A percentile compares a stretch with the other conserved stretches of the same genome.
Conservation (phyloP, 768 basidiomycete species). For the Exsudoporus frostii region DNA sequence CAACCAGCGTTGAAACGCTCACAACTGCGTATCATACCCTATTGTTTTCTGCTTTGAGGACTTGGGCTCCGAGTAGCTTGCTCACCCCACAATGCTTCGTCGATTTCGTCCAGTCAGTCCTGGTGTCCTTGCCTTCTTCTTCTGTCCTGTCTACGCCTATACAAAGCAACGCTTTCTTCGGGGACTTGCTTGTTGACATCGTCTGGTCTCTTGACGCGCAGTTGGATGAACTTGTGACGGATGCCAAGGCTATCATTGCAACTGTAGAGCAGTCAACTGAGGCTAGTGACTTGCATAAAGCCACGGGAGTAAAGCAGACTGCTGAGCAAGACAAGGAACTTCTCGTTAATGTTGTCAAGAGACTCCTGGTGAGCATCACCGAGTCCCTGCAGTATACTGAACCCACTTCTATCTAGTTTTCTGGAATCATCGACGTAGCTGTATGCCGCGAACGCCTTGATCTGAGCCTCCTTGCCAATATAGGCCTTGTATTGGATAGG, state of each 20-base stretch:
- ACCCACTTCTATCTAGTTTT: slow-evolving; percentile 40
- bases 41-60: slow-evolving; percentile 52
- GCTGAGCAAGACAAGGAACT: slow-evolving; percentile 64
- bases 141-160: slow-evolving; percentile 38
- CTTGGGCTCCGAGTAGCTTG: slow-evolving; percentile 48
- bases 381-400: background rate
- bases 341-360: slow-evolving; percentile 55
- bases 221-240: slow-evolving; percentile 64
- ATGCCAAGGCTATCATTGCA: slow-evolving; percentile 46
- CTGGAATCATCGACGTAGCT: slow-evolving; percentile 53
- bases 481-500: slow-evolving; percentile 70
- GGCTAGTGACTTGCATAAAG: slow-evolving; percentile 25
- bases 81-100: slow-evolving; percentile 52
- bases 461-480: slow-evolving; percentile 53
- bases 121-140: slow-evolving; percentile 64
- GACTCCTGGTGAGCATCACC: slow-evolving; percentile 47
- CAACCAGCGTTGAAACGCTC: slow-evolving; percentile 51
- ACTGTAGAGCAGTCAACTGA: slow-evolving; percentile 26
- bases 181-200: slow-evolving; percentile 73
- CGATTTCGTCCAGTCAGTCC: slow-evolving; percentile 61
- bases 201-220: slow-evolving; percentile 80
- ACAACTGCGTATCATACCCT: slow-evolving; percentile 70
- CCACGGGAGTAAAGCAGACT: slow-evolving; percentile 45
- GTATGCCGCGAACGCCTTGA: slow-evolving; percentile 78
- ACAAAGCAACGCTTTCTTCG: slow-evolving; percentile 46